Conservation (phyloP, 306 rosid species). For the Prosopis cineraria region DNA sequence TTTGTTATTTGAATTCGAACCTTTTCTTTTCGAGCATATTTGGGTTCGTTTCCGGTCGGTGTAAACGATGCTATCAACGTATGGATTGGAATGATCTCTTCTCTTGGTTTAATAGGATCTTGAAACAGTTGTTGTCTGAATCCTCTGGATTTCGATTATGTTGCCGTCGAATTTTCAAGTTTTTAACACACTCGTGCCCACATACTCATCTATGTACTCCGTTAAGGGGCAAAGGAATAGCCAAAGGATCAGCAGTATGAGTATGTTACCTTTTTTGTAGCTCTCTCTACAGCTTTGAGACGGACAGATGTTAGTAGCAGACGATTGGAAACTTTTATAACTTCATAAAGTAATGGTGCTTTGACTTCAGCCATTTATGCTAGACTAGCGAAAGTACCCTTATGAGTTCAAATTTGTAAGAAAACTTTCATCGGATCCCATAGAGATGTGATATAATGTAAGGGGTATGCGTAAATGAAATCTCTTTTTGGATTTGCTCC, state of each 20-base stretch:
- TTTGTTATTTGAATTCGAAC: conserved; percentile 21
- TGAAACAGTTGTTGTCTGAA: not conserved
- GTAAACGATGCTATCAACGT: conserved; percentile 10
- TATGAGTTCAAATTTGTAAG: not conserved
- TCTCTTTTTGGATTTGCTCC: not conserved
- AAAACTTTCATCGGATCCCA: not conserved
- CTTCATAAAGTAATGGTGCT: not conserved
- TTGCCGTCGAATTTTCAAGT: not conserved
- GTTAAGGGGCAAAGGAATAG: not conserved
- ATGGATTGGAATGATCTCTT: not conserved
- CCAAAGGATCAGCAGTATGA: not conserved
- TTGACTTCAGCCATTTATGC: not conserved
- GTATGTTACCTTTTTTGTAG: not conserved
- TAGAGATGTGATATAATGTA: not conserved
- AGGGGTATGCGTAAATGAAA: not conserved
- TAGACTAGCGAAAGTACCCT: not conserved
- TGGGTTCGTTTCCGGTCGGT: conserved; percentile 6
- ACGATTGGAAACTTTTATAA: not conserved
- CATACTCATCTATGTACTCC: not conserved
- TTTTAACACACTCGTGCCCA: not conserved
- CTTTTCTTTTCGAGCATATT: conserved; percentile 15
- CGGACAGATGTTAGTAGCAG: not conserved
- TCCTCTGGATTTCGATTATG: not conserved
- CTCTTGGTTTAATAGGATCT: not conserved
- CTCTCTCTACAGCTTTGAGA: not conserved